Evolutionary conservation across 83 land plant genomes (phyloP).

Genomic region (Isoetes engelmannii): DNA sequence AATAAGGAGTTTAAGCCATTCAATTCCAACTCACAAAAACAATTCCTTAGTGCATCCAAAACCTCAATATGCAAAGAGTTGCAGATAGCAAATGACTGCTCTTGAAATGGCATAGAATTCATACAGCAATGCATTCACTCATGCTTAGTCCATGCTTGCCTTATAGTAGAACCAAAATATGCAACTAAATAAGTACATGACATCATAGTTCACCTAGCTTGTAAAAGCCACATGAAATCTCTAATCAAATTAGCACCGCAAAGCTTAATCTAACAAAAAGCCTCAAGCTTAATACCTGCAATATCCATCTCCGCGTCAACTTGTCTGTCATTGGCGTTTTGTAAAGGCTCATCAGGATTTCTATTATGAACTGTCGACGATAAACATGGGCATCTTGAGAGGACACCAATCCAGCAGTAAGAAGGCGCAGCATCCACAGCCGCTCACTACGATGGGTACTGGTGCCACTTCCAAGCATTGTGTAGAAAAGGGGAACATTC

Average conservation of each 20-base stretch:
- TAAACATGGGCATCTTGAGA: slow-evolving; percentile 30
- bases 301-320: slow-evolving; percentile 29
- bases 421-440: slow-evolving; percentile 38
- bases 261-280: slow-evolving; percentile 5
- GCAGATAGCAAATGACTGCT: no score
- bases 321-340: slow-evolving; percentile 31
- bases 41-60: no score
- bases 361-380: slow-evolving; percentile 35
- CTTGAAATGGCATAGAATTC: not conserved
- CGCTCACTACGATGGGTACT: slow-evolving; percentile 32
- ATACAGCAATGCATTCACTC: not conserved
- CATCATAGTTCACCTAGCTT: not conserved
- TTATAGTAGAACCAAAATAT: not conserved
- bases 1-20: no score
- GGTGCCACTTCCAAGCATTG: slow-evolving; percentile 40
- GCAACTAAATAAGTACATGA: not conserved
- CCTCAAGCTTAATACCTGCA: slow-evolving; percentile 21
- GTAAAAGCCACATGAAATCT: not conserved
- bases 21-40: no score
- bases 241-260: not conserved
- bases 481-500: slow-evolving; percentile 34
- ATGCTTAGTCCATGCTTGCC: no score
- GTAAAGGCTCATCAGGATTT: slow-evolving; percentile 40
- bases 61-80: not conserved
- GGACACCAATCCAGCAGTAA: slow-evolving; percentile 27